Evolutionary conservation across 2,329 filamentous ascomycete species (phyloP).

Genomic region (Lomentospora prolificans): DNA sequence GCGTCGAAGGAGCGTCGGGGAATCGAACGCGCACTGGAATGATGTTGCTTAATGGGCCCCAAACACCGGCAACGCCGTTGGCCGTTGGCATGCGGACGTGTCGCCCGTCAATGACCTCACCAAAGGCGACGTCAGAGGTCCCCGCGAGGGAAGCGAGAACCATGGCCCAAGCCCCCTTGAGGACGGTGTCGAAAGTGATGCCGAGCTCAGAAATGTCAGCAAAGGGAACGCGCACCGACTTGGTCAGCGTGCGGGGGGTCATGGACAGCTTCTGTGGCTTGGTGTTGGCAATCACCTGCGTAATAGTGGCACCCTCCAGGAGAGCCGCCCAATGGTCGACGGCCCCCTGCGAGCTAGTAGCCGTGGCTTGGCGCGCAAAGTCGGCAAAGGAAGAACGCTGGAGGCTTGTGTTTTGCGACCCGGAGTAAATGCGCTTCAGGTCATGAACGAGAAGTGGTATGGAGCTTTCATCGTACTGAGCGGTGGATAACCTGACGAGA

Average conservation of each 20-base stretch:
- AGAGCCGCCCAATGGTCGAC: constrained; percentile 35
- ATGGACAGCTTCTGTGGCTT: constrained; percentile 29
- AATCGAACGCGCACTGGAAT: constrained; percentile 40
- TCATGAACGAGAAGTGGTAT: constrained; percentile 37
- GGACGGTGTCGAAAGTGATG: constrained; percentile 39
- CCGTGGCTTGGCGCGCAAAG: constrained; percentile 27
- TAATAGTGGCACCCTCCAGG: constrained; percentile 36
- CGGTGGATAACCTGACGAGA: constrained; percentile 35
- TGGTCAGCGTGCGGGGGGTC: constrained; percentile 28
- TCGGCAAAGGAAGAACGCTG: constrained; percentile 36
- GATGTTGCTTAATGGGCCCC: constrained; percentile 37
- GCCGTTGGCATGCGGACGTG: constrained; percentile 29
- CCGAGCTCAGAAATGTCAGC: constrained; percentile 27
- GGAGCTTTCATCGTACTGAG: constrained; percentile 39
- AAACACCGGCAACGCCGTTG: constrained; percentile 46
- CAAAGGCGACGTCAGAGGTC: constrained; percentile 44
- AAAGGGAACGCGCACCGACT: constrained; percentile 29
- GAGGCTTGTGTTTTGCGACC: constrained; percentile 16
- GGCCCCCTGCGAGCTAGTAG: constrained; percentile 20
- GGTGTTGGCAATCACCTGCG: constrained; percentile 31
- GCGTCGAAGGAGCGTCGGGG: constrained; percentile 31
- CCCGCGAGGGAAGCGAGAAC: constrained; percentile 40
- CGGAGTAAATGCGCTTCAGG: constrained; percentile 34
- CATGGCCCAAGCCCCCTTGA: constrained; percentile 49
- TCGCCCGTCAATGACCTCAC: constrained; percentile 40